phyloP scores from a whole-genome alignment of 164 flowering plant genomes.

The Malania oleifera region DNA sequence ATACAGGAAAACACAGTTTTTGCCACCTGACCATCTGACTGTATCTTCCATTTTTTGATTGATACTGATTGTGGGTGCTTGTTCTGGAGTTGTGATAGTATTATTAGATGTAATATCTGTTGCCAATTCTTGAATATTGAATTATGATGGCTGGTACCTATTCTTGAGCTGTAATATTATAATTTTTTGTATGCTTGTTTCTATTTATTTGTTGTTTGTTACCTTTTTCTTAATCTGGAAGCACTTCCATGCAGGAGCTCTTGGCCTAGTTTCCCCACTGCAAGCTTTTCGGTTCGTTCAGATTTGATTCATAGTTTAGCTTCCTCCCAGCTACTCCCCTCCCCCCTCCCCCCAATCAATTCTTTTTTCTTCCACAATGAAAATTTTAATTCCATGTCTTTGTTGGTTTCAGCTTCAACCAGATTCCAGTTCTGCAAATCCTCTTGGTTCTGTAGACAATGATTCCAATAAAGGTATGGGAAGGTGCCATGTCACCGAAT shows the following conservation, averaged over 20 bases:
- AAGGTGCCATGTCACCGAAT: background rate
- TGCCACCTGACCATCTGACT: no score
- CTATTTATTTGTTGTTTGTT: no score
- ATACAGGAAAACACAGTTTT: no score
- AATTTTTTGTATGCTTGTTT: no score
- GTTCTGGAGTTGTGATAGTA: no score
- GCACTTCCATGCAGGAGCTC: constrained; percentile 39
- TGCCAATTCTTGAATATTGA: no score
- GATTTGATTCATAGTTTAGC: background rate
- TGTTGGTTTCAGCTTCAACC: constrained; percentile 22
- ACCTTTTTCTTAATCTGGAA: no score
- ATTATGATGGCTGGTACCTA: no score
- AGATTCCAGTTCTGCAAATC: constrained; percentile 24
- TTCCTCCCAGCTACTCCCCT: background rate
- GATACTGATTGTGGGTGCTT: no score
- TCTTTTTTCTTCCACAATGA: background rate
- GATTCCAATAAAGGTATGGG: constrained; percentile 31
- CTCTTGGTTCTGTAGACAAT: constrained; percentile 27
- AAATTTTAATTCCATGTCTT: background rate
- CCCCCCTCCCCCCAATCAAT: background rate
- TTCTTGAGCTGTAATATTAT: no score
- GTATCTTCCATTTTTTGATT: no score
- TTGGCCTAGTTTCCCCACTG: constrained; percentile 41
- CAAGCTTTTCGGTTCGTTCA: constrained; percentile 41
- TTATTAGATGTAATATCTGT: no score